Percentiles rank a stretch among this genome's conserved stretches.
Evolutionary conservation across 129 eudicot genomes (phyloP).

Genomic region (Pseudognaphalium luteoalbum): DNA sequence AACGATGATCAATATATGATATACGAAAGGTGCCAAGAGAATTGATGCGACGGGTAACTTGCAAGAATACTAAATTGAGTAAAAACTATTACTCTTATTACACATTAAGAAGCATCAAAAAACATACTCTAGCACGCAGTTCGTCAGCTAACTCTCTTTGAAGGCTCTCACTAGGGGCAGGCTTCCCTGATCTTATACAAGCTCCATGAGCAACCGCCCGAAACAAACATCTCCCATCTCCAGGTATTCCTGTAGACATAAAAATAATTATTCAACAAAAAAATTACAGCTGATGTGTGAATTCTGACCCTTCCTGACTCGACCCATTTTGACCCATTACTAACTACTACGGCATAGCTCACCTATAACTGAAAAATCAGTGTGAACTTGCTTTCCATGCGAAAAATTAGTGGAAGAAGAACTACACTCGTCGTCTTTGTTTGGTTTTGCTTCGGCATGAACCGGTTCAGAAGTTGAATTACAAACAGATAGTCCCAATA

Average conservation of each 20-base stretch:
- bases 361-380: conserved; percentile 88
- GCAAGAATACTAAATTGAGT: neutral
- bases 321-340: neutral
- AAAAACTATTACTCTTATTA: neutral
- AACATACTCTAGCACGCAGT: conserved; percentile 68
- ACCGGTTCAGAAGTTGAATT: conserved; percentile 53
- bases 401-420: conserved; percentile 47
- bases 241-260: conserved; percentile 76
- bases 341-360: conserved; percentile 19
- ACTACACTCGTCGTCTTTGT: conserved; percentile 37
- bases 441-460: conserved; percentile 55
- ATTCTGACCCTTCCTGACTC: neutral
- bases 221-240: conserved; percentile 97
- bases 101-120: neutral
- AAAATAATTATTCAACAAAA: no score
- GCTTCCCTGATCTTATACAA: conserved; percentile 77
- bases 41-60: neutral
- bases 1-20: neutral
- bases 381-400: conserved; percentile 76
- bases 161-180: conserved; percentile 75
- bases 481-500: conserved; percentile 59
- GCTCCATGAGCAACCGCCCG: conserved; percentile 99
- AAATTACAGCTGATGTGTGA: neutral
- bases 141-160: conserved; percentile 95
- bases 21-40: neutral